Evolutionary conservation across 2,329 filamentous ascomycete genomes (phyloP).

Genomic region (Lecanicillium sp.): DNA sequence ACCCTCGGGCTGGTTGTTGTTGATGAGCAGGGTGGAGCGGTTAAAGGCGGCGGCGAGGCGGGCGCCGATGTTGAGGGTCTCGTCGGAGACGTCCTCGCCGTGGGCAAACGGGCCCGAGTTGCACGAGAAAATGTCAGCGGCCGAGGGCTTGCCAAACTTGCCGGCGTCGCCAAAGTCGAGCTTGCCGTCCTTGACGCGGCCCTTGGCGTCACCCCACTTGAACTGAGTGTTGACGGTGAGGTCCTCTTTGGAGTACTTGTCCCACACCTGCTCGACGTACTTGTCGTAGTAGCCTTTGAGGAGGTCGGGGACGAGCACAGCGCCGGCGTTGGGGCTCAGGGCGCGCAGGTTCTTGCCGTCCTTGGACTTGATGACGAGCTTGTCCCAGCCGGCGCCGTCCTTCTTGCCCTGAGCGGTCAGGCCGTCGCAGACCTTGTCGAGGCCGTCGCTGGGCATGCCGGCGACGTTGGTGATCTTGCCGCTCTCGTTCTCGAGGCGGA

Average conservation of each 20-base stretch:
- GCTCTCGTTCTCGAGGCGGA: conserved; percentile 43
- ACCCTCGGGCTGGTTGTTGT: conserved; percentile 46
- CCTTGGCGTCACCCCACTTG: conserved; percentile 42
- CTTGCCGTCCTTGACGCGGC: conserved; percentile 31
- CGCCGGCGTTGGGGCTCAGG: conserved; percentile 47
- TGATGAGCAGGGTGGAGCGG: conserved; percentile 58
- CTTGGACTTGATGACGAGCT: conserved; percentile 39
- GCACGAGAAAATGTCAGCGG: conserved; percentile 47
- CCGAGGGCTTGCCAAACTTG: conserved; percentile 39
- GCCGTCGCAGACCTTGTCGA: conserved; percentile 38
- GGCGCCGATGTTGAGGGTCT: conserved; percentile 60
- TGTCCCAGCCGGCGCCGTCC: conserved; percentile 47
- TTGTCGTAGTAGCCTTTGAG: conserved; percentile 45
- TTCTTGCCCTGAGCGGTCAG: conserved; percentile 39
- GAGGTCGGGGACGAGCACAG: conserved; percentile 36
- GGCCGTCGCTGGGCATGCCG: conserved; percentile 43
- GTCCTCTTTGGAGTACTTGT: conserved; percentile 36
- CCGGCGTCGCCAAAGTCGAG: conserved; percentile 34
- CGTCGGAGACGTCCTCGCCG: conserved; percentile 34
- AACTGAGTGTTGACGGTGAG: conserved; percentile 50
- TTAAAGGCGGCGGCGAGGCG: conserved; percentile 73
- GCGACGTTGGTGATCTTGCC: conserved; percentile 40
- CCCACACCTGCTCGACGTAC: conserved; percentile 48
- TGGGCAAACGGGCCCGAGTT: conserved; percentile 50
- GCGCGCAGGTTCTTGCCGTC: conserved; percentile 37